These are phyloP conservation scores for Rhododendron henanense DNA, from an alignment of 148 eudicot species.

Conservation along the genomic window DNA sequence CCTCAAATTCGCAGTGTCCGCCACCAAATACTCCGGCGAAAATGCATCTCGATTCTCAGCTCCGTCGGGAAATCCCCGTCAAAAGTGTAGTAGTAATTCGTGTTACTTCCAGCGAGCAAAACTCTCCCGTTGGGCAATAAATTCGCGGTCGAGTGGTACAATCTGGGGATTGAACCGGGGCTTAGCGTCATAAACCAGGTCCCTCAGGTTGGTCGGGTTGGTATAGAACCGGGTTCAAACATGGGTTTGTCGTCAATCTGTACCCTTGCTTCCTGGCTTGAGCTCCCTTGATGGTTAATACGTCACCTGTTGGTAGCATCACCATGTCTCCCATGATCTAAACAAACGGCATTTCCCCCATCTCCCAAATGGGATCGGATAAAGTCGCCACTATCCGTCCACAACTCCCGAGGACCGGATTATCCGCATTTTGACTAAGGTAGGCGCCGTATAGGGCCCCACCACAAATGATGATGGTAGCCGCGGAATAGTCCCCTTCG, in stretches of 20 bases:
- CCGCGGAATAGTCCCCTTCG: conserved; percentile 55
- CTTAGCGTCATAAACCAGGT: conserved; percentile 70
- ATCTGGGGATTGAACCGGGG: conserved; percentile 63
- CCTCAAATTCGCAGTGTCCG: conserved; percentile 50
- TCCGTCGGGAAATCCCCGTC: conserved; percentile 58
- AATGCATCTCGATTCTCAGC: conserved; percentile 68
- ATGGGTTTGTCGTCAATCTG: conserved; percentile 59
- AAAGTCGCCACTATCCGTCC: conserved; percentile 78
- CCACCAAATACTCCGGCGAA: conserved; percentile 66
- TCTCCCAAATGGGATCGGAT: too few species aligned
- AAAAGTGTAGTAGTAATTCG: conserved; percentile 70
- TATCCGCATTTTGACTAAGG: conserved; percentile 36
- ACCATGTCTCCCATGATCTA: too few species aligned
- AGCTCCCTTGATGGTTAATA: too few species aligned
- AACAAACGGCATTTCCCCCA: too few species aligned
- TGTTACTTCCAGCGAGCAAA: conserved; percentile 74
- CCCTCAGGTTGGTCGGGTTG: conserved; percentile 67
- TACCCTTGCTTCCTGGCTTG: too few species aligned
- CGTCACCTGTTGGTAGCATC: too few species aligned
- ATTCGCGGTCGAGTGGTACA: conserved; percentile 93
- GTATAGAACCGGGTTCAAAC: conserved; percentile 61
- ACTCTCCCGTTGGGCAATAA: conserved; percentile 79
- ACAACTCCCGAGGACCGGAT: conserved; percentile 74
- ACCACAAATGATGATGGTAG: conserved; percentile 70
- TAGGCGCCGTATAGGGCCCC: conserved; percentile 79